Conservation (phyloP, 192 early-diverging fungal species). For the Coemansia guatemalensis region DNA sequence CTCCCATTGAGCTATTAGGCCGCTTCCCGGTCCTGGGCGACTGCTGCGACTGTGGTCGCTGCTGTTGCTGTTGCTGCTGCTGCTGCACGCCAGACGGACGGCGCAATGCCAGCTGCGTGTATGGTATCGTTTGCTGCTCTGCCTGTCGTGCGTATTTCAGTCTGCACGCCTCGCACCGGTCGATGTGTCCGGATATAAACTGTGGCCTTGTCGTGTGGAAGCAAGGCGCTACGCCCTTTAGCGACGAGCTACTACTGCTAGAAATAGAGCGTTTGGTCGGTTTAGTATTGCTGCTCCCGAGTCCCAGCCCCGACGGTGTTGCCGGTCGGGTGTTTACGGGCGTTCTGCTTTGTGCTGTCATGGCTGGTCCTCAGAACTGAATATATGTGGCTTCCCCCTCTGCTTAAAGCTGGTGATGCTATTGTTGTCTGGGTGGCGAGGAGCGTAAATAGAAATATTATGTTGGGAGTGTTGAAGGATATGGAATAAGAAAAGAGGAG, state of each 20-base stretch:
- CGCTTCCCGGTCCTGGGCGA: conserved; percentile 26
- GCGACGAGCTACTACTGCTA: conserved; percentile 38
- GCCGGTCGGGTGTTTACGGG: conserved; percentile 19
- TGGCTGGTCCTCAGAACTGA: background rate
- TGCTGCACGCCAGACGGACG: conserved; percentile 28
- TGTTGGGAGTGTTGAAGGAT: background rate
- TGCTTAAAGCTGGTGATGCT: background rate
- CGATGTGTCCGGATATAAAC: conserved; percentile 55
- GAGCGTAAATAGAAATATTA: conserved; percentile 5
- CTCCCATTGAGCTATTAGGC: conserved; percentile 10
- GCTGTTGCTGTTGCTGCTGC: conserved; percentile 11
- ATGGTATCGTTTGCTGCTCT: conserved; percentile 43
- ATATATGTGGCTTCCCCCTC: background rate
- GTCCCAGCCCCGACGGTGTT: conserved; percentile 28
- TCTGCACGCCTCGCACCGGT: conserved; percentile 52
- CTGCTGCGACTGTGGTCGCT: conserved; percentile 37
- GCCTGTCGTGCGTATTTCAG: conserved; percentile 55
- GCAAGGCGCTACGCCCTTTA: conserved; percentile 42
- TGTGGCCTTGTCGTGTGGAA: conserved; percentile 52
- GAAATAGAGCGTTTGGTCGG: conserved; percentile 39
- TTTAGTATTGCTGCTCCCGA: conserved; percentile 18
- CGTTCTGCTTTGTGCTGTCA: conserved; percentile 28
- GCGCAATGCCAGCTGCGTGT: conserved; percentile 27
- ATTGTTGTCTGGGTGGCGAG: background rate
- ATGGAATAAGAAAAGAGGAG: background rate